A percentile compares a stretch with the other conserved stretches of the same genome.
Conservation (phyloP, 192 early-diverging fungal genomes). For the Entophlyctis luteolus region DNA sequence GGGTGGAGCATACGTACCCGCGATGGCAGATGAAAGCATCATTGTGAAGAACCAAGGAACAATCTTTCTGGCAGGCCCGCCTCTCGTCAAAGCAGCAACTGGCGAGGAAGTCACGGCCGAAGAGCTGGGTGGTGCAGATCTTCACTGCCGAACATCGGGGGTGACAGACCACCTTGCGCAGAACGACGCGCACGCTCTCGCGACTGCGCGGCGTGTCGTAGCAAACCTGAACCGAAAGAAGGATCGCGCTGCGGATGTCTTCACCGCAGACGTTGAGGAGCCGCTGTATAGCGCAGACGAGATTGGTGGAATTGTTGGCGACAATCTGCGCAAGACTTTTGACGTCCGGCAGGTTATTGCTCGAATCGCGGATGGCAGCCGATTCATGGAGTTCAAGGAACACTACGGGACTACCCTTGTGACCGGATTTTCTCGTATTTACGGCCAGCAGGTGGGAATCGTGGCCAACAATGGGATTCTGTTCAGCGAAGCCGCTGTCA, state of each 20-base stretch:
- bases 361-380: slow-evolving; percentile 87
- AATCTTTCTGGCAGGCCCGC: slow-evolving; percentile 94
- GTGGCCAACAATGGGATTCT: slow-evolving; percentile 95
- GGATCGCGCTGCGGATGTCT: slow-evolving; percentile 43
- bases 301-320: slow-evolving; percentile 90
- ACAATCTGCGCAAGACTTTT: slow-evolving; percentile 81
- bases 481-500: slow-evolving; percentile 88
- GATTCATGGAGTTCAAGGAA: slow-evolving; percentile 90
- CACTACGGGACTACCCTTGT: slow-evolving; percentile 84
- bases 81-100: slow-evolving; percentile 92
- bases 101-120: slow-evolving; percentile 91
- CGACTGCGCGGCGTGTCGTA: slow-evolving; percentile 76
- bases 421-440: slow-evolving; percentile 85
- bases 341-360: slow-evolving; percentile 91
- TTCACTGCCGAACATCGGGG: slow-evolving; percentile 91
- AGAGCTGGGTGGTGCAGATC: slow-evolving; percentile 90
- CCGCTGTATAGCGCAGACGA: slow-evolving; percentile 80
- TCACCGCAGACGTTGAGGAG: slow-evolving; percentile 59
- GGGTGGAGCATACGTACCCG: slow-evolving; percentile 92
- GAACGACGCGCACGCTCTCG: slow-evolving; percentile 84
- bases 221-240: slow-evolving; percentile 82
- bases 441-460: slow-evolving; percentile 89
- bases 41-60: slow-evolving; percentile 94
- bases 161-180: slow-evolving; percentile 91
- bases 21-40: slow-evolving; percentile 96